These are phyloP conservation scores for Peronospora destructor DNA, from an alignment of 352 stramenopile genomes.

Conservation along the genomic window DNA sequence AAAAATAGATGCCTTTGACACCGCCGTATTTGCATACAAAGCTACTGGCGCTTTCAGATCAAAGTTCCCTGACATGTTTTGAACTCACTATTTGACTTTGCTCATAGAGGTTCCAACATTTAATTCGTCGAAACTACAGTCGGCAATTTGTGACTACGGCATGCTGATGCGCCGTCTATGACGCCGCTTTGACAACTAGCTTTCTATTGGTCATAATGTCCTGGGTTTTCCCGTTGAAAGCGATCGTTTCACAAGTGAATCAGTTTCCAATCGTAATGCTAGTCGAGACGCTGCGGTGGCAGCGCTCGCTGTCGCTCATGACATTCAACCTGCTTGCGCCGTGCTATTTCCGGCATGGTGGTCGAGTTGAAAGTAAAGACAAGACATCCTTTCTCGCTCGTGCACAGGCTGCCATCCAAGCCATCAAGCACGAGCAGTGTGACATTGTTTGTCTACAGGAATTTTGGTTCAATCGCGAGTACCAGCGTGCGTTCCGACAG, in stretches of 20 bases:
- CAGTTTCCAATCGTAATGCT: conserved; percentile 18
- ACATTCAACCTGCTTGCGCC: conserved; percentile 84
- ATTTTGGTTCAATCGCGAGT: conserved; percentile 80
- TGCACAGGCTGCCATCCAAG: conserved; percentile 58
- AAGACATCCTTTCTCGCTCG: conserved; percentile 53
- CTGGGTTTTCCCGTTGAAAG: neutral
- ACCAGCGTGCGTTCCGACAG: conserved; percentile 56
- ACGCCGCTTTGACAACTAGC: neutral
- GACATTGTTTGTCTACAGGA: conserved; percentile 82
- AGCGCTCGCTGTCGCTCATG: conserved; percentile 61
- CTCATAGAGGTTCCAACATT: no score
- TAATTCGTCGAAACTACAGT: no score
- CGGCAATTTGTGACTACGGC: no score
- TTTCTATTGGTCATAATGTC: conserved; percentile 3
- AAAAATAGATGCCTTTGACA: no score
- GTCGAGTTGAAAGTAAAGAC: conserved; percentile 61
- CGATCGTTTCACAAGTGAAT: conserved; percentile 1
- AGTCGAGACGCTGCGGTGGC: conserved; percentile 24
- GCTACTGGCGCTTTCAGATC: no score
- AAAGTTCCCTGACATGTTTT: no score
- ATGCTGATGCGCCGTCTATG: no score
- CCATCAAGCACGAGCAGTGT: conserved; percentile 65
- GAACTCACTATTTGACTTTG: no score
- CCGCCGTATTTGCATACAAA: no score
- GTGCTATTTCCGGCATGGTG: conserved; percentile 84